Evolutionary conservation across 2,329 filamentous ascomycete species (phyloP).

Genomic region (Monilinia fructigena): DNA sequence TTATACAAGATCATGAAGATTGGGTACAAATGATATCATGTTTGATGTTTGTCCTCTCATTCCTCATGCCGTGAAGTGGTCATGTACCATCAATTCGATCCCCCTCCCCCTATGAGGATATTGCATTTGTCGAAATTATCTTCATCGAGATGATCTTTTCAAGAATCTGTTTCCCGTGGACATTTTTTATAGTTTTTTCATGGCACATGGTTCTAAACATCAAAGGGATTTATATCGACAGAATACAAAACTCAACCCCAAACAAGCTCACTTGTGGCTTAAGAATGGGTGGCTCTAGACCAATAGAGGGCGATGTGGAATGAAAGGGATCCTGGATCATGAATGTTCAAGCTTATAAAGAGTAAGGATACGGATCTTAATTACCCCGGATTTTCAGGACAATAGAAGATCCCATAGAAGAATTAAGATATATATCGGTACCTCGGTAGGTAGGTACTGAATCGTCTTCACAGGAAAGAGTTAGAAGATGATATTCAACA

Average conservation of each 20-base stretch:
- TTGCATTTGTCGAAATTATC: not conserved
- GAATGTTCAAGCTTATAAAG: too few relatives aligned
- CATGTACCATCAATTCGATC: not conserved
- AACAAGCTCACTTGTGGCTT: not conserved
- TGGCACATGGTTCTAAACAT: not conserved
- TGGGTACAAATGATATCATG: slow-evolving; percentile 11
- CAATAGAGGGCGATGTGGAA: too few relatives aligned
- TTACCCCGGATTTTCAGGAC: too few relatives aligned
- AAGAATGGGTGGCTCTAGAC: too few relatives aligned
- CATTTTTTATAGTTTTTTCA: not conserved
- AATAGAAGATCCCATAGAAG: too few relatives aligned
- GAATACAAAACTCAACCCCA: not conserved
- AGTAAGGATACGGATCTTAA: too few relatives aligned
- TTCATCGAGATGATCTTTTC: not conserved
- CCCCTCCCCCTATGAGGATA: not conserved
- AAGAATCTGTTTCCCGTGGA: not conserved
- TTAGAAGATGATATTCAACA: too few relatives aligned
- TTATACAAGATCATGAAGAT: slow-evolving; percentile 9
- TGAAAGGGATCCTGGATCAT: too few relatives aligned
- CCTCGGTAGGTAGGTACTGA: too few relatives aligned
- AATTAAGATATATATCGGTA: too few relatives aligned
- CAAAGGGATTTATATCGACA: not conserved
- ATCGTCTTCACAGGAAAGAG: too few relatives aligned
- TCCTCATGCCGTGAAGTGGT: not conserved
- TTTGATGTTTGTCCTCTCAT: slow-evolving; percentile 1